These are phyloP conservation scores for Arthrobotrys entomopaga DNA, from an alignment of 2,329 filamentous ascomycete species.

Conservation along the genomic window DNA sequence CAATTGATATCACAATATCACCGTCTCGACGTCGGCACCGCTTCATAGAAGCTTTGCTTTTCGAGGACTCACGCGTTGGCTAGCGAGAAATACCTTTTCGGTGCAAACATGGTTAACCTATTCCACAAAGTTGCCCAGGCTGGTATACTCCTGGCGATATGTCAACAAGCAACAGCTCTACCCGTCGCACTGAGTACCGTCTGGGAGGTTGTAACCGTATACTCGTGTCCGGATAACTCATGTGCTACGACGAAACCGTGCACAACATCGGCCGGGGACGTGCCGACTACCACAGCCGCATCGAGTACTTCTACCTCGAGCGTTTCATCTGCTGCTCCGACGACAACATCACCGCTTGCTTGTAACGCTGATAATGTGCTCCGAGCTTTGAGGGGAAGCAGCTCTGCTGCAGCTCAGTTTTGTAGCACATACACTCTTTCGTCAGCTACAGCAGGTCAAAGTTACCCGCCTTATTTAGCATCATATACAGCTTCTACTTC, in stretches of 20 bases:
- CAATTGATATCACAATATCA: no score
- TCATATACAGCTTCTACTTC: neutral
- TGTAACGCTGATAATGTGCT: neutral
- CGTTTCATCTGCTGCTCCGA: neutral
- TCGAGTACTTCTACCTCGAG: neutral
- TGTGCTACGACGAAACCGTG: conserved; percentile 20
- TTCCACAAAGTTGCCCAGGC: conserved; percentile 25
- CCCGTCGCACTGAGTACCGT: conserved; percentile 35
- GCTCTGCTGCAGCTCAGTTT: neutral
- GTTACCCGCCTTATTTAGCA: no score
- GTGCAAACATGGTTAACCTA: conserved; percentile 31
- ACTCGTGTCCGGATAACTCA: conserved; percentile 15
- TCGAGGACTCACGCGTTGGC: no score
- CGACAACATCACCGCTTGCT: neutral
- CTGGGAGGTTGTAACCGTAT: conserved; percentile 44
- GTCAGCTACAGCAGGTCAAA: no score
- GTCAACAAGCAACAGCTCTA: conserved; percentile 6
- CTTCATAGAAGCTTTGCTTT: no score
- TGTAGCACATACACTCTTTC: no score
- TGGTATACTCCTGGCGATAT: conserved; percentile 25
- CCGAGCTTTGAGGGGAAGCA: neutral
- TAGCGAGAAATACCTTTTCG: no score
- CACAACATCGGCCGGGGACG: conserved; percentile 11
- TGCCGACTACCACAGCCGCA: conserved; percentile 9
- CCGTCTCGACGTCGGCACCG: no score